phyloP scores from a whole-genome alignment of 2,329 filamentous ascomycete genomes.

The Aspergillus latus region DNA sequence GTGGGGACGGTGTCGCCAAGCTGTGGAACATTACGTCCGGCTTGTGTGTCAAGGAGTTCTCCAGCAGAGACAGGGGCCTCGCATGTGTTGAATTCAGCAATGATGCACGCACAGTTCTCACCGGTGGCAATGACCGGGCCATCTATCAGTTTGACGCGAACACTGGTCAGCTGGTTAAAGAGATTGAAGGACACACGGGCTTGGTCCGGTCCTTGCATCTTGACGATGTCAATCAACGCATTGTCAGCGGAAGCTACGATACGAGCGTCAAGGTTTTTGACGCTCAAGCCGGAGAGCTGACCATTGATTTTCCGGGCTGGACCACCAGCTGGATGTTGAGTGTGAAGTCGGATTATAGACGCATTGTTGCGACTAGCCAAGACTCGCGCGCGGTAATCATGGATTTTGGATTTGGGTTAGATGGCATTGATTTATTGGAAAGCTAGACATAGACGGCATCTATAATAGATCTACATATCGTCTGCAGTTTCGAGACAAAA shows the following conservation, averaged over 20 bases:
- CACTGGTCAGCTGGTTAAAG: constrained; percentile 77
- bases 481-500: constrained; percentile 6
- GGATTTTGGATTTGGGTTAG: constrained; percentile 73
- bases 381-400: constrained; percentile 89
- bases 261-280: constrained; percentile 94
- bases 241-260: constrained; percentile 92
- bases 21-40: constrained; percentile 93
- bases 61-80: constrained; percentile 85
- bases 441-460: constrained; percentile 26
- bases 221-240: constrained; percentile 78
- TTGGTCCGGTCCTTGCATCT: constrained; percentile 89
- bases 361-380: constrained; percentile 92
- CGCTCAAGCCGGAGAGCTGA: constrained; percentile 72
- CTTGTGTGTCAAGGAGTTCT: constrained; percentile 84
- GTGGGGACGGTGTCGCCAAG: constrained; percentile 88
- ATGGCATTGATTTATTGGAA: constrained; percentile 54
- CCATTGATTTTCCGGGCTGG: constrained; percentile 86
- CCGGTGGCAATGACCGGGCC: constrained; percentile 90
- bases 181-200: constrained; percentile 78
- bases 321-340: constrained; percentile 95
- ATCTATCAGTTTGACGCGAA: constrained; percentile 96
- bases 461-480: constrained; percentile 5
- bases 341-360: constrained; percentile 91
- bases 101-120: constrained; percentile 88
- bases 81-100: constrained; percentile 96